Evolutionary conservation across 1,139 yeast genomes (phyloP).

Genomic region (Blastobotrys persicus): DNA sequence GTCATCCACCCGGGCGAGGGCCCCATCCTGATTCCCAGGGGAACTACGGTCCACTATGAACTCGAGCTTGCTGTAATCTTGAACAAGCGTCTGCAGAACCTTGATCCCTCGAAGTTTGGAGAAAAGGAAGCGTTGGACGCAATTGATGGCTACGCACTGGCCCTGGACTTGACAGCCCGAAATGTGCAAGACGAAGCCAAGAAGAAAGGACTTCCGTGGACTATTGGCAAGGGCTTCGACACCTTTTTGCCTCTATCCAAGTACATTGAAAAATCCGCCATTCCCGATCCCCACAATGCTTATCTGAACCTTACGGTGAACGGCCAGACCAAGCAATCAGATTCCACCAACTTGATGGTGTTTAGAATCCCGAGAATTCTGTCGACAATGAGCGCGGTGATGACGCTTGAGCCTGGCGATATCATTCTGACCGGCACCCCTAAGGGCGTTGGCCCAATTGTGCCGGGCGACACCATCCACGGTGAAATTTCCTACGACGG

Average conservation of each 20-base stretch:
- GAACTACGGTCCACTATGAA: constrained; percentile 84
- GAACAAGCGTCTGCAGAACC: constrained; percentile 60
- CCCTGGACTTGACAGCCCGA: constrained; percentile 92
- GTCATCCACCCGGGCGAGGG: constrained; percentile 57
- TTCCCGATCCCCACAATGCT: constrained; percentile 74
- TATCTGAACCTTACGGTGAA: constrained; percentile 67
- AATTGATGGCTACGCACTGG: constrained; percentile 81
- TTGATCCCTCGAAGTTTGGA: constrained; percentile 55
- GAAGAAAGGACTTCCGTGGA: constrained; percentile 93
- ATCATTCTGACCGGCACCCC: constrained; percentile 94
- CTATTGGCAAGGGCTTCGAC: constrained; percentile 94
- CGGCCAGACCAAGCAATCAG: constrained; percentile 69
- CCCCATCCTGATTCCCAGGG: constrained; percentile 79
- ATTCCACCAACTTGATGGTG: constrained; percentile 79
- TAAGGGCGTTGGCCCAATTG: constrained; percentile 87
- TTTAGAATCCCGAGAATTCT: constrained; percentile 82
- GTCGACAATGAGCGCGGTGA: constrained; percentile 76
- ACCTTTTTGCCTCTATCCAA: constrained; percentile 84
- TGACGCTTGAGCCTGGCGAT: constrained; percentile 91
- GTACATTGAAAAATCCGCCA: constrained; percentile 61
- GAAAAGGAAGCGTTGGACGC: constrained; percentile 68
- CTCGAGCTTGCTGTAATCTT: constrained; percentile 84
- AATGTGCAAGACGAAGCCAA: constrained; percentile 95
- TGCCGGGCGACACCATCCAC: constrained; percentile 71
- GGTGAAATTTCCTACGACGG: constrained; percentile 63